Evolutionary conservation across 2,329 filamentous ascomycete species (phyloP), one percentile per base, ranked within the genome.

Genomic region (Aureobasidium vineae): DNA sequence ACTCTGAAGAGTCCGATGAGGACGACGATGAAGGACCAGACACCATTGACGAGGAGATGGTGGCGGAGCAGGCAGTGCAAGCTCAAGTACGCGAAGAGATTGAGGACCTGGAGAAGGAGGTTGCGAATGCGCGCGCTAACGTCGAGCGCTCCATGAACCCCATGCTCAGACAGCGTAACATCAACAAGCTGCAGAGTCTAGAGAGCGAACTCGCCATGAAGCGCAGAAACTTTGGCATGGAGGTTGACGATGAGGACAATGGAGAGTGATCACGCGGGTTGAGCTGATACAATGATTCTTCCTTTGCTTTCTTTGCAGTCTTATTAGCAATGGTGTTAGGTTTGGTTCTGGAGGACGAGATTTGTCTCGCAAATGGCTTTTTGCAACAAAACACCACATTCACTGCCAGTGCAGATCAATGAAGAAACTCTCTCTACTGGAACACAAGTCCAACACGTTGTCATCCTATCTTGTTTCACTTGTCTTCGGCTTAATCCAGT

Each of bases 121-220:
- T 86, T 47, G 77, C 77, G 47, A 74, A 76, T 31, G 78, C 79
- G 23, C 69, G 69, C 57, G 67, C 68, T 61, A 74, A 74, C 60
- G 75, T 79, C 33, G 78, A 80, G 53, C 77, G 77, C 33, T 76
- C 80, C 68, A 75, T 73, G 23, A 85, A 85, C 68, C 74, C 74
- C 15, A 77, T 86, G 67, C 76, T 85, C 69, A 81, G 79, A 73
- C 76, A 79, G 69, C 77, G 84, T 66, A 75, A 83, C 65, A 75
- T 80, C 70, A 78, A 79, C 50, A 83, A 80, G 67, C 78, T 85
- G 53, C 76, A 80, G 33, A 81, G 78, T 64, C 73, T 85, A 65
- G 81, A 82, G 74, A 78, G 79, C n/a, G 82, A 85, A 69, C 73
- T 86, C 69, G 79, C 83, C 67, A 73, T 85, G 60, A 86, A 86